Percentiles rank a stretch among this genome's conserved stretches.
phyloP scores from a whole-genome alignment of 768 basidiomycete genomes.

The Tricholoma furcatifolium region DNA sequence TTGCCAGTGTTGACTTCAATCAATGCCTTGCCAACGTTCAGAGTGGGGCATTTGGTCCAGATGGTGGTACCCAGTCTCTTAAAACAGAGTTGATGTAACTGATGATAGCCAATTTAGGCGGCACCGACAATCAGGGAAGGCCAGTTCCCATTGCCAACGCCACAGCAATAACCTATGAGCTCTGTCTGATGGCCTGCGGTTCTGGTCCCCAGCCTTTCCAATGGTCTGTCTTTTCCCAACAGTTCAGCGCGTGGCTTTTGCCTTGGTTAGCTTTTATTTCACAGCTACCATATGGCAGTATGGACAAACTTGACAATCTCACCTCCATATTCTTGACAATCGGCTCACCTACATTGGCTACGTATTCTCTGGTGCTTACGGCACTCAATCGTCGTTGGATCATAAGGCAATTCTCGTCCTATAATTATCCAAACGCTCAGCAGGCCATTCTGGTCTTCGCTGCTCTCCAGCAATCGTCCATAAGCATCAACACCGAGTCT shows the following conservation, averaged over 20 bases:
- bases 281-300: slow-evolving; percentile 47
- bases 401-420: slow-evolving; percentile 26
- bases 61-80: neutral
- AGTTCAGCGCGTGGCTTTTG: slow-evolving; percentile 44
- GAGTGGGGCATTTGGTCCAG: slow-evolving; percentile 10
- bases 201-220: slow-evolving; percentile 22
- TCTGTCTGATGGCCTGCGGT: slow-evolving; percentile 29
- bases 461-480: slow-evolving; percentile 41
- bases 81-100: too few relatives aligned
- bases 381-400: slow-evolving; percentile 45
- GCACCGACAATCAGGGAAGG: slow-evolving; percentile 25
- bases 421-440: slow-evolving; percentile 28
- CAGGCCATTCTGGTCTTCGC: slow-evolving; percentile 33
- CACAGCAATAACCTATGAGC: slow-evolving; percentile 27
- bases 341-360: slow-evolving; percentile 44
- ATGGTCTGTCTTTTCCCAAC: slow-evolving; percentile 35
- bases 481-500: slow-evolving; percentile 27
- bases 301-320: slow-evolving; percentile 38
- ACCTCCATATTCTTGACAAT: slow-evolving; percentile 40
- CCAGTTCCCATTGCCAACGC: slow-evolving; percentile 21
- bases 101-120: slow-evolving; percentile 14
- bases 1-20: slow-evolving; percentile 14
- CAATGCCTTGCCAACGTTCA: slow-evolving; percentile 21
- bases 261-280: slow-evolving; percentile 49
- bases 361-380: slow-evolving; percentile 43